Evolutionary conservation across 768 basidiomycete genomes (phyloP), one percentile per base, ranked within the genome.

Genomic region (Tylopilus sp.): DNA sequence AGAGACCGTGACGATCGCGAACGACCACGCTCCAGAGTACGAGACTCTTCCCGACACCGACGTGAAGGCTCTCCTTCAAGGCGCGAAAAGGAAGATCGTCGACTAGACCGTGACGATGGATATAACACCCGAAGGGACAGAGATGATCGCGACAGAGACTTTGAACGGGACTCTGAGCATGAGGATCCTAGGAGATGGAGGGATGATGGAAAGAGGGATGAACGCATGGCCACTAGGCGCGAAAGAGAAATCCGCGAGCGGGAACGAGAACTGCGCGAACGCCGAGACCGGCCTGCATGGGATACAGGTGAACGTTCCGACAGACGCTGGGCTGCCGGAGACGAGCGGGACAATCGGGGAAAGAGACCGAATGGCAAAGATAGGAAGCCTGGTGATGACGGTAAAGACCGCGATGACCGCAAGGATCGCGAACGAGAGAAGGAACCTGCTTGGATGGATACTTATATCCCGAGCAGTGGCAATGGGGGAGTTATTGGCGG

Each of bases 381-480:
- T 49, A 76, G 78, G 57, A 81, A 81, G 57, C 40, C 61, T 41
- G 74, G 69, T 15, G 78, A 78, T 42, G 71, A 71, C 48, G 78
- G 71, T 46, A 70, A 72, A 55, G 81, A 80, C 47, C 73, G 79
- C 26, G 79, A 84, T 45, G 67, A 69, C 44, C 68, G 68, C 57
- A 75, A 78, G 50, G 83, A 83, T 57, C 69, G 72, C 50, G 75
- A 76, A 28, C 82, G 80, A 59, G 91, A 93, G 72, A 90, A 87
- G 61, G 91, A 92, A 63, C 91, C 90, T 21, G 90, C 90, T 17
- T 93, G 90, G 90, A 93, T 93, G 90, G 91, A 91, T 57, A 83
- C 87, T 18, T 91, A 90, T 64, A 78, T 91, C 53, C 88, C 89
- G 12, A 76, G 71, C 45, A 76, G 76, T 21, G 66, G 80, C 17